Evolutionary conservation across 345 rosid genomes (phyloP), one percentile per base, ranked within the genome.

Genomic region (Boechera stricta): DNA sequence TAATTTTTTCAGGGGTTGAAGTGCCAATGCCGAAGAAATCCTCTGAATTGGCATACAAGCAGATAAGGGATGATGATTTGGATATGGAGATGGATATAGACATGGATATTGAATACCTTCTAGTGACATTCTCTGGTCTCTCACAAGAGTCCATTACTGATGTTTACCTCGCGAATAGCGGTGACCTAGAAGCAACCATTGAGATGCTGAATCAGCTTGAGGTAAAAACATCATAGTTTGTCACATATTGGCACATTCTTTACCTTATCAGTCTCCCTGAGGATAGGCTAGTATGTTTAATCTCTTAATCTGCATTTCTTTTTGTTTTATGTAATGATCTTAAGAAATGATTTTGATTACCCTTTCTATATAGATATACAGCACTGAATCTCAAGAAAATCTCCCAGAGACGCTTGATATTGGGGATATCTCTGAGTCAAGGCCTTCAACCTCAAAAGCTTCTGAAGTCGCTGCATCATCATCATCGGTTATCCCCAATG

Each of bases 151-250:
- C 98, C 52, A 81, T 94, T n/a, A 72, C 82, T 61, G 97, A 83
- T 81, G 97, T 92, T 9, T 88, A 89, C 84, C 67, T 82, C 51
- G 97, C 91, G 0, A 94, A 88, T 75, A 69, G 73, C 44, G 86
- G 90, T 31, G 97, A 92, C 80, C 57, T 89, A 64, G 97, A 92
- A 48, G 88, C 91, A 7, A 68, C 97, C 73, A 15, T 86, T 58
- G 97, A 94, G 80, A 94, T 94, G 98, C 85, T 94, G 29, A 83
- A 74, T 77, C 92, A 89, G 61, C 93, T 94, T 62, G 98, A 90
- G 97, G 98, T 94, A 32, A 3, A 10, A 35, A 10, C 33, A 65
- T 31, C 61, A 32, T 45, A 51, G 2, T 16, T n/a, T 31, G 41
- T 36, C 41, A 31, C 33, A 31, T 31, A 4, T 31, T 31, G 33